Evolutionary conservation across 805 yeast species (phyloP), one percentile per base, ranked within the genome.

Genomic region (Dipodascus geniculatus): DNA sequence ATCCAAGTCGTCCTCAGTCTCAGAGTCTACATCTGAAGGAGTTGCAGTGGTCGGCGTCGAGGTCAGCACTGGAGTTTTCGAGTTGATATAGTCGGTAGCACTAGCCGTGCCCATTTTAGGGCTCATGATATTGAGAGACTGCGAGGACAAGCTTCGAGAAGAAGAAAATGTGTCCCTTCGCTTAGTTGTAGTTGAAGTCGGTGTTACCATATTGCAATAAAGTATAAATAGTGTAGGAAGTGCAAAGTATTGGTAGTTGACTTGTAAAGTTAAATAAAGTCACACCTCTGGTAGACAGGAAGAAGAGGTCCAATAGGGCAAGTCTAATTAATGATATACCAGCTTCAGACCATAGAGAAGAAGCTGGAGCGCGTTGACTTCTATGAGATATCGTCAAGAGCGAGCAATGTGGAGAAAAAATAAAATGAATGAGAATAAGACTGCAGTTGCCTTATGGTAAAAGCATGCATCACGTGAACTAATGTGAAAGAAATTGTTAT

Each of bases 21-120:
- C 44, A n/a, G 44, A 38, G 44, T 38, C 44, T 3, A 38, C 20
- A 38, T 38, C 44, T 16, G 44, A 38, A 38, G 44, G 44, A n/a
- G 44, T 38, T n/a, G 44, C 44, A 11, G 44, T 38, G 8, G 44
- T 38, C 44, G 44, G 44, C 4, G 17, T 38, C 4, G 44, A 38
- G 17, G 20, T 6, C 6, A 17, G 14, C 11, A 38, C 20, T 17
- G 44, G 20, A n/a, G 20, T 38, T 38, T 38, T 38, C 14, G 44
- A n/a, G 20, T n/a, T 38, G 44, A 17, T 3, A 38, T n/a, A 17
- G 44, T 38, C 44, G 20, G 20, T 38, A 38, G 19, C 17, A 38
- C 44, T 38, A 38, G 44, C 44, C 44, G 44, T 17, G 14, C 44
- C 44, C 17, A 38, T 4, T 17, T 38, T 38, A 17, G 44, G 44